Evolutionary conservation across 1,284 basidiomycete genomes (phyloP).

Genomic region (Laetiporus sulphureus): DNA sequence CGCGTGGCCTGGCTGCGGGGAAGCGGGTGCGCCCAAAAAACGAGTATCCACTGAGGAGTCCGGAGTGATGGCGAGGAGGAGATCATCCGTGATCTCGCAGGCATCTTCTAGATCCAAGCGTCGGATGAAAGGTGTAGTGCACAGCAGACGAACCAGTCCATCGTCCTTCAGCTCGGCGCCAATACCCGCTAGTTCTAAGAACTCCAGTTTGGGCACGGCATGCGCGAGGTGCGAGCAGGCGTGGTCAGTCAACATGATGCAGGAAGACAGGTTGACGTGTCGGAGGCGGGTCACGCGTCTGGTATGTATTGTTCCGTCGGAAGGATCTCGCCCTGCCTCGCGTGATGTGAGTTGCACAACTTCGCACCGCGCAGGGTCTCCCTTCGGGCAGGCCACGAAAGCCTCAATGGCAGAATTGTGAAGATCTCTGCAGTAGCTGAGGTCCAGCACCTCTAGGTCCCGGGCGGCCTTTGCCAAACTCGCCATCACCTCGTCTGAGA

Average conservation of each 20-base stretch:
- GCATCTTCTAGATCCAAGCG: constrained; percentile 85
- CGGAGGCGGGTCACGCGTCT: constrained; percentile 65
- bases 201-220: constrained; percentile 69
- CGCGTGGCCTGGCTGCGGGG: constrained; percentile 45
- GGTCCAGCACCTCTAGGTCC: constrained; percentile 76
- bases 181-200: constrained; percentile 77
- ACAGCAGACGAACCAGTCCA: constrained; percentile 67
- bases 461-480: constrained; percentile 59
- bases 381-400: constrained; percentile 53
- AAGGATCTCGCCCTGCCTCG: constrained; percentile 56
- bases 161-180: constrained; percentile 62
- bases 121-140: constrained; percentile 64
- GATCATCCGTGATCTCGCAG: constrained; percentile 63
- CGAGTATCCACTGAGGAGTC: constrained; percentile 8
- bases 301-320: constrained; percentile 42
- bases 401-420: constrained; percentile 72
- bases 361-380: constrained; percentile 21
- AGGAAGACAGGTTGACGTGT: constrained; percentile 78
- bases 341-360: constrained; percentile 50
- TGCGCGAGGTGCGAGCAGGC: constrained; percentile 69
- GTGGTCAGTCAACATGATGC: constrained; percentile 65
- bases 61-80: constrained; percentile 65
- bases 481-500: constrained; percentile 54
- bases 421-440: constrained; percentile 65
- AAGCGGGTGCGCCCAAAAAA: constrained; percentile 7